A percentile compares a stretch with the other conserved stretches of the same genome.
phyloP scores from a whole-genome alignment of 257 asterid genomes.

The Asclepias syriaca region DNA sequence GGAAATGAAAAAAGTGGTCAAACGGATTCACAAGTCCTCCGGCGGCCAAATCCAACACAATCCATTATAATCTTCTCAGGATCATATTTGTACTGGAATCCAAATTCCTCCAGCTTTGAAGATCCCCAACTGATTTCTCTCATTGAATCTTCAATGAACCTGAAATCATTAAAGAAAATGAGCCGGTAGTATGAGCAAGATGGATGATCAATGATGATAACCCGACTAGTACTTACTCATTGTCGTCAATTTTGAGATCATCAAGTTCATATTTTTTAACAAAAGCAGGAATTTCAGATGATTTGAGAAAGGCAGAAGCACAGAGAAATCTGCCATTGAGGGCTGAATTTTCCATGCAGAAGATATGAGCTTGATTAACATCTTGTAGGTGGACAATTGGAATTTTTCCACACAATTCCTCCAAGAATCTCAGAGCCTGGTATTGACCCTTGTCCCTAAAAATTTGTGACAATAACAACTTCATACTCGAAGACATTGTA shows the following conservation, averaged over 20 bases:
- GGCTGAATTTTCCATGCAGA: slow-evolving; percentile 30
- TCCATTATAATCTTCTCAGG: slow-evolving; percentile 24
- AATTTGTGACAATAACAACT: slow-evolving; percentile 20
- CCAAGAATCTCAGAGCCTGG: slow-evolving; percentile 34
- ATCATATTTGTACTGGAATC: slow-evolving; percentile 44
- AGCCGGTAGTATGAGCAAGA: not conserved
- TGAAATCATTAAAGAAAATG: slow-evolving; percentile 8
- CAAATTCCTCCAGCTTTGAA: slow-evolving; percentile 40
- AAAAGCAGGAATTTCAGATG: slow-evolving; percentile 41
- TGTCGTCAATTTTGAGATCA: slow-evolving; percentile 10
- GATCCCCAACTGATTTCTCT: slow-evolving; percentile 50
- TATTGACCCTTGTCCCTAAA: slow-evolving; percentile 14
- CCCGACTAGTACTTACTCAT: not conserved
- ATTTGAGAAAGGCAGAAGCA: slow-evolving; percentile 33
- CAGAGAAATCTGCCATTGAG: slow-evolving; percentile 50
- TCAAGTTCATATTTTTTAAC: slow-evolving; percentile 24
- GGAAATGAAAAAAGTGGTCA: not conserved
- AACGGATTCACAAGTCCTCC: slow-evolving; percentile 9
- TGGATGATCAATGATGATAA: not conserved
- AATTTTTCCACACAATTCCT: slow-evolving; percentile 44
- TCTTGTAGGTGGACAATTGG: slow-evolving; percentile 53
- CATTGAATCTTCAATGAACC: slow-evolving; percentile 41
- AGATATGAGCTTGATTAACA: slow-evolving; percentile 46
- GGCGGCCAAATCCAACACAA: slow-evolving; percentile 30
- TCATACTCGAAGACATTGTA: slow-evolving; percentile 23